These are phyloP conservation scores for Nemophila menziesii DNA, from an alignment of 257 asterid species.

Conservation along the genomic window DNA sequence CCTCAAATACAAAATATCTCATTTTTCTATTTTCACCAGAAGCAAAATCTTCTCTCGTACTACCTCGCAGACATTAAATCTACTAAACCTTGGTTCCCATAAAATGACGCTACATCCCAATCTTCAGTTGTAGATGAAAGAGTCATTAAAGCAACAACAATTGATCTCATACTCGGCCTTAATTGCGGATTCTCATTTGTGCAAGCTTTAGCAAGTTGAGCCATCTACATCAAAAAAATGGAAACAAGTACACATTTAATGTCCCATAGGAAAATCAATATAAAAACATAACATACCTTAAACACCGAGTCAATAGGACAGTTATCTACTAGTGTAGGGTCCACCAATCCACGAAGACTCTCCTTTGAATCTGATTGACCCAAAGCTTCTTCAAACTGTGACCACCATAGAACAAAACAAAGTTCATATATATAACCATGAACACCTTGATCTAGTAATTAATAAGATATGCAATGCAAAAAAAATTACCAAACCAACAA, in stretches of 20 bases:
- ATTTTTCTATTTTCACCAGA: no score
- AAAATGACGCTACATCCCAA: slow-evolving; percentile 80
- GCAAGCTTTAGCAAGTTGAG: slow-evolving; percentile 80
- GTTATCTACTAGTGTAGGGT: slow-evolving; percentile 66
- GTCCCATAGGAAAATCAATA: no score
- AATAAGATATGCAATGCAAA: slow-evolving; percentile 5
- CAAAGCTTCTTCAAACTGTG: slow-evolving; percentile 79
- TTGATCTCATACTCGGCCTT: slow-evolving; percentile 81
- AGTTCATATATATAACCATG: neutral
- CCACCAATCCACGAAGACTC: slow-evolving; percentile 44
- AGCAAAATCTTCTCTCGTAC: no score
- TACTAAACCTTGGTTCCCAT: slow-evolving; percentile 53
- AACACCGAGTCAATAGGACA: slow-evolving; percentile 61
- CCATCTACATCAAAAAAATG: no score
- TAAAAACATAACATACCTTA: slow-evolving; percentile 30
- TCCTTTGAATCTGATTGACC: slow-evolving; percentile 39
- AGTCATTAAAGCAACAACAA: slow-evolving; percentile 82
- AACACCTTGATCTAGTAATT: no score
- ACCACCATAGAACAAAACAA: slow-evolving; percentile 7
- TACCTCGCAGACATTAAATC: slow-evolving; percentile 77
- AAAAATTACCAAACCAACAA: slow-evolving; percentile 73
- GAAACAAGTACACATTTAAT: no score
- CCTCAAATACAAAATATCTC: no score
- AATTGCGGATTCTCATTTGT: slow-evolving; percentile 78
- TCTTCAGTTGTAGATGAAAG: slow-evolving; percentile 81